These are phyloP conservation scores for Diplosphaera chodatii DNA, from an alignment of 139 green algal species.

Conservation along the genomic window DNA sequence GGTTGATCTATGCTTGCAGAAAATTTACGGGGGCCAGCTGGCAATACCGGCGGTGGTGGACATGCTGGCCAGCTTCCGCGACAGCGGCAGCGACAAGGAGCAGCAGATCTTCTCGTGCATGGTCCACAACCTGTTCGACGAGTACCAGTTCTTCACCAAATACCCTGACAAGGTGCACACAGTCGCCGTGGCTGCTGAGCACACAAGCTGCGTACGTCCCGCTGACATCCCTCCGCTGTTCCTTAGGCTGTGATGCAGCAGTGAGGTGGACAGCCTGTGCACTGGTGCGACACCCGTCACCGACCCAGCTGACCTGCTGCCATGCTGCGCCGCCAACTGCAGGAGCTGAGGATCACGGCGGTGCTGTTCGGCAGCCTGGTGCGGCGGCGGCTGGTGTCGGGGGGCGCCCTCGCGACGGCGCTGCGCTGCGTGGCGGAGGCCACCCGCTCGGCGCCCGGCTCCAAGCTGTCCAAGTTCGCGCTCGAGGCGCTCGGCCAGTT, in stretches of 20 bases:
- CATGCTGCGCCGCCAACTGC: neutral
- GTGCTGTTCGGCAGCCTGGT: constrained; percentile 80
- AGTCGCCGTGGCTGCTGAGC: no score
- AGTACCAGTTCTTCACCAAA: constrained; percentile 93
- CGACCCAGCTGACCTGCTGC: constrained; percentile 45
- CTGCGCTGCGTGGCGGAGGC: constrained; percentile 82
- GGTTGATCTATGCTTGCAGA: no score
- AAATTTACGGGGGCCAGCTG: constrained; percentile 14
- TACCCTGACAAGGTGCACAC: constrained; percentile 71
- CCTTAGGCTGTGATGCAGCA: no score
- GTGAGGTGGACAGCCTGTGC: no score
- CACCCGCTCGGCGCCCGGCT: constrained; percentile 46
- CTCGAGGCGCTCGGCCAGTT: constrained; percentile 75
- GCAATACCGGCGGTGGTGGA: constrained; percentile 70
- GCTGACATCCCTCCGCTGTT: no score
- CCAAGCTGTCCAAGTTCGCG: constrained; percentile 89
- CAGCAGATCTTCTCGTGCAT: constrained; percentile 91
- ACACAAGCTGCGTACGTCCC: no score
- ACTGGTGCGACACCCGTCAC: no score
- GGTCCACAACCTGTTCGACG: constrained; percentile 97
- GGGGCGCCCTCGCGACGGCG: constrained; percentile 76
- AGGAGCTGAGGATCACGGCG: constrained; percentile 64
- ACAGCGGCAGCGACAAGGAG: constrained; percentile 33
- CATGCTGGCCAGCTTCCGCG: constrained; percentile 58
- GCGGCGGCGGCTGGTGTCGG: constrained; percentile 52